These are phyloP conservation scores for Pyrenopolyporus hunteri DNA, from an alignment of 495 filamentous ascomycete species.

Conservation along the genomic window DNA sequence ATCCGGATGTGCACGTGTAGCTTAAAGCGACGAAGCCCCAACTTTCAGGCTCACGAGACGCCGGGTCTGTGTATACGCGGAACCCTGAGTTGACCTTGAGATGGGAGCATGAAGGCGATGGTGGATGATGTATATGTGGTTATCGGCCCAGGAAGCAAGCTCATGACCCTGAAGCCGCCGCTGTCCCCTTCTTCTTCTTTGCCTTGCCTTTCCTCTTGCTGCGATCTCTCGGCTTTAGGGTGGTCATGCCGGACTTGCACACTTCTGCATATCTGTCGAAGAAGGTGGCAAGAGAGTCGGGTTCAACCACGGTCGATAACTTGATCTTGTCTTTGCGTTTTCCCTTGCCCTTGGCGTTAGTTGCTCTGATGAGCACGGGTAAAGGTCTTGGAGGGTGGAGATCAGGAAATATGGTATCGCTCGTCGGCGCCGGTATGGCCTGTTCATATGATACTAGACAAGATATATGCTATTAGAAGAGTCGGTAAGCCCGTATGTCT, in stretches of 20 bases:
- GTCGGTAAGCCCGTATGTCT: constrained; percentile 18
- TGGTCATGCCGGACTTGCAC: constrained; percentile 83
- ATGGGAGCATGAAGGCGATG: background rate
- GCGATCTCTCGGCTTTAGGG: constrained; percentile 90
- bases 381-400: constrained; percentile 60
- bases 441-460: constrained; percentile 45
- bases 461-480: constrained; percentile 23
- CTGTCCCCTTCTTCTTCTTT: constrained; percentile 72
- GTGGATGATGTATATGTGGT: background rate
- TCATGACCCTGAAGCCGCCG: constrained; percentile 27
- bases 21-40: background rate
- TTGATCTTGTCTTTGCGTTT: constrained; percentile 67
- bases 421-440: constrained; percentile 38
- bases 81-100: background rate
- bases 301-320: constrained; percentile 80
- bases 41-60: background rate
- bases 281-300: constrained; percentile 77
- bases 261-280: constrained; percentile 89
- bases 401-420: constrained; percentile 56
- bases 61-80: background rate
- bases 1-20: background rate
- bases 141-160: background rate
- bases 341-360: constrained; percentile 70
- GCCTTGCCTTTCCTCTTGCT: constrained; percentile 80
- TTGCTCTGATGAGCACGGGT: constrained; percentile 82